Evolutionary conservation across 805 yeast genomes (phyloP).

Genomic region (Monosporozyma aerobia): DNA sequence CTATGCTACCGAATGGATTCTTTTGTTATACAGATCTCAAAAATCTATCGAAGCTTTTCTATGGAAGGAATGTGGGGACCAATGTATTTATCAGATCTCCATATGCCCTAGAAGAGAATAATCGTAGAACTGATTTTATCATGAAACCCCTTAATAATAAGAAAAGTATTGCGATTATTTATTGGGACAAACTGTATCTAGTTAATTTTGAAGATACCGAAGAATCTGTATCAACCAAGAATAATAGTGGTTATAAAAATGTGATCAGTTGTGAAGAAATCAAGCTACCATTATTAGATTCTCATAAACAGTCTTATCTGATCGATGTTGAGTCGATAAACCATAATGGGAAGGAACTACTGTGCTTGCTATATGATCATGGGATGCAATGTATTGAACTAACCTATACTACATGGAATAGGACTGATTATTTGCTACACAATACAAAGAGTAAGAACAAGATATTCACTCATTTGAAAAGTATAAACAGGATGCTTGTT

Average conservation of each 20-base stretch:
- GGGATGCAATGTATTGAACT: constrained; percentile 17
- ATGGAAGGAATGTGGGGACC: neutral
- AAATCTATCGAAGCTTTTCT: neutral
- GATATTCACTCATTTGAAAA: constrained; percentile 12
- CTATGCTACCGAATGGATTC: neutral
- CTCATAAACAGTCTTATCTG: neutral
- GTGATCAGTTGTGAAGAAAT: neutral
- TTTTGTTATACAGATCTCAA: neutral
- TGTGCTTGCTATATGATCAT: constrained; percentile 16
- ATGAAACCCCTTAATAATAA: neutral
- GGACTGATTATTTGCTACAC: constrained; percentile 15
- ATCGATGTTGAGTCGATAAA: neutral
- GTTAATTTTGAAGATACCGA: neutral
- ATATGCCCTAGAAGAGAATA: neutral
- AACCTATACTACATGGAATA: constrained; percentile 16
- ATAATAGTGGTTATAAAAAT: neutral
- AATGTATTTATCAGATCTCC: neutral
- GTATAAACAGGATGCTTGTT: constrained; percentile 22
- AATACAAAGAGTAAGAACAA: constrained; percentile 20
- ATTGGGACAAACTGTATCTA: neutral
- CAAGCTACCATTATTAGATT: neutral
- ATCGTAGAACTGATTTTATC: neutral
- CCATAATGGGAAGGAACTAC: neutral
- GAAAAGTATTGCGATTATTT: neutral
- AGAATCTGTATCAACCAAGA: neutral